Conservation (phyloP, 2,329 filamentous ascomycete genomes). For the Ophiocordyceps unilateralis region DNA sequence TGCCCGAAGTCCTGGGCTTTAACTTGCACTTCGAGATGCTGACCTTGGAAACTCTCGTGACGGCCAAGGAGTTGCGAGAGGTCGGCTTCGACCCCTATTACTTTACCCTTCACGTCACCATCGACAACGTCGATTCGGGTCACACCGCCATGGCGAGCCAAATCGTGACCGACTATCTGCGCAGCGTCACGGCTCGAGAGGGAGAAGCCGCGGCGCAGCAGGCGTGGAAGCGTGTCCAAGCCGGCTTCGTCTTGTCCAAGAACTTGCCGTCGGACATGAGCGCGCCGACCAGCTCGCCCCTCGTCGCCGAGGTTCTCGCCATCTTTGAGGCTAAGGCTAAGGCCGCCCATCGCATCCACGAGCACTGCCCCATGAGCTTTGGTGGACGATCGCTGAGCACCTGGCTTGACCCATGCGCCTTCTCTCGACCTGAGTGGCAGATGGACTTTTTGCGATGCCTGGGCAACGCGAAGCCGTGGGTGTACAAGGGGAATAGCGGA, state of each 20-base stretch:
- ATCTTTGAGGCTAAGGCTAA: constrained; percentile 3
- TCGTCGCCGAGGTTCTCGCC: not conserved
- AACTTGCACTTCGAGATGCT: constrained; percentile 30
- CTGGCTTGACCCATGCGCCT: constrained; percentile 1
- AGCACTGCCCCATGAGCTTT: constrained; percentile 2
- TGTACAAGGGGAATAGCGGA: constrained; percentile 19
- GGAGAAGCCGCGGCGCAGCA: not conserved
- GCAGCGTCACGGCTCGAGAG: constrained; percentile 8
- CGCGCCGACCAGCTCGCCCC: not conserved
- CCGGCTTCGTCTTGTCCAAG: constrained; percentile 5
- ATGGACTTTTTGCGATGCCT: constrained; percentile 3
- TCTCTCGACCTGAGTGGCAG: constrained; percentile 1
- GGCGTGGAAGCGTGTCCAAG: constrained; percentile 5
- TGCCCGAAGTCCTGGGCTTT: constrained; percentile 32
- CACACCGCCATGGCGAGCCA: constrained; percentile 28
- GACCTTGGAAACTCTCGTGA: constrained; percentile 8
- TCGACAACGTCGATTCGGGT: constrained; percentile 30
- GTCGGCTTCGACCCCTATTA: constrained; percentile 25
- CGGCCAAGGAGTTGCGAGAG: constrained; percentile 23
- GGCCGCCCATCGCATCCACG: constrained; percentile 2
- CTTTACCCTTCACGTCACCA: constrained; percentile 31
- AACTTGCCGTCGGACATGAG: not conserved
- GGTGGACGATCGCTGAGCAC: constrained; percentile 1
- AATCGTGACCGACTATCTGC: constrained; percentile 20
- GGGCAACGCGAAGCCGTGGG: constrained; percentile 13